A percentile compares a stretch with the other conserved stretches of the same genome.
Evolutionary conservation across 1,139 yeast species (phyloP).

Genomic region (Yamadazyma taylorii): DNA sequence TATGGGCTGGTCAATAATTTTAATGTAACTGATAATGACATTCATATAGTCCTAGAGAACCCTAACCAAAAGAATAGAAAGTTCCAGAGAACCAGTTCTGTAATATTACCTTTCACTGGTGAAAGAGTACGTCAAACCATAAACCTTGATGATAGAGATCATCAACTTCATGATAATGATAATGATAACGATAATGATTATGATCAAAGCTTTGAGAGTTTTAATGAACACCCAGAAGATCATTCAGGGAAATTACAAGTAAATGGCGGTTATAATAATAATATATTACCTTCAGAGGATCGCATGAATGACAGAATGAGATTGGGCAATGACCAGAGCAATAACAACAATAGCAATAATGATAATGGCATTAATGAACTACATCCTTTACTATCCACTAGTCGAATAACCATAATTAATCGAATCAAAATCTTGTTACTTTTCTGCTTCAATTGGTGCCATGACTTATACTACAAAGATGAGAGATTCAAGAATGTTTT

Average conservation of each 20-base stretch:
- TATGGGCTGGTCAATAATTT: slow-evolving; percentile 6
- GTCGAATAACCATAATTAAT: slow-evolving; percentile 6
- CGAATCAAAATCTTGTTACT: slow-evolving; percentile 10
- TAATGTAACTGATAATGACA: slow-evolving; percentile 8
- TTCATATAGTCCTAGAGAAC: slow-evolving; percentile 14
- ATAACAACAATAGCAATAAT: slow-evolving; percentile 13
- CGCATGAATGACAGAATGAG: neutral
- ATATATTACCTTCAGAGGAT: neutral
- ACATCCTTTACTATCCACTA: slow-evolving; percentile 5
- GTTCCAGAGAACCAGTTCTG: slow-evolving; percentile 32
- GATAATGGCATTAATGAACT: slow-evolving; percentile 6
- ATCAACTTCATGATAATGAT: slow-evolving; percentile 25
- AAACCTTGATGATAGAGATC: neutral
- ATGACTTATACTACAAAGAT: slow-evolving; percentile 14
- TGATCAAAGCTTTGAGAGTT: slow-evolving; percentile 4
- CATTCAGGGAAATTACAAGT: neutral
- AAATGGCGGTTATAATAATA: neutral
- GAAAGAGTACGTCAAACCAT: slow-evolving; percentile 34
- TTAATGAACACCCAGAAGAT: neutral
- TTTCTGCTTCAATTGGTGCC: slow-evolving; percentile 2
- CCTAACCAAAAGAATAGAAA: slow-evolving; percentile 12
- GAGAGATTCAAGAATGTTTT: slow-evolving; percentile 37
- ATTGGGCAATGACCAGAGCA: slow-evolving; percentile 16
- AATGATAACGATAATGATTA: slow-evolving; percentile 2
- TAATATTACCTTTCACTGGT: slow-evolving; percentile 42